Conservation (phyloP, 495 filamentous ascomycete species). For the Aspergillus saccharolyticus region DNA sequence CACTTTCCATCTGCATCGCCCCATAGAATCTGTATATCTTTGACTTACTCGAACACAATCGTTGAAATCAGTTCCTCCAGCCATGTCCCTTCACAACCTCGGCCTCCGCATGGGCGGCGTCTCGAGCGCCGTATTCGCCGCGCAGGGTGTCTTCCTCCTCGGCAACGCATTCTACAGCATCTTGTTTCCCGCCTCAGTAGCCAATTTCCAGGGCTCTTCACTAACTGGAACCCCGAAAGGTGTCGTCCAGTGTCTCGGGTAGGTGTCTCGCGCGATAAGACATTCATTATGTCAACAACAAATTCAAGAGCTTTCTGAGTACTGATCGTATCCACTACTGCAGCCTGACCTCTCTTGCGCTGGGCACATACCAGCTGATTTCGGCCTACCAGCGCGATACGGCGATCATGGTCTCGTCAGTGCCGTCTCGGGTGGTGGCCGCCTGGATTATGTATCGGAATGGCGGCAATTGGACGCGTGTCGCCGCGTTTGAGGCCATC, state of each 20-base stretch:
- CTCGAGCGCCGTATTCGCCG: constrained; percentile 15
- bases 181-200: constrained; percentile 12
- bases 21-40: too few relatives aligned
- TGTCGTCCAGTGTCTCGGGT: constrained; percentile 3
- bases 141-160: constrained; percentile 16
- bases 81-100: constrained; percentile 13
- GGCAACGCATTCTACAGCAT: constrained; percentile 19
- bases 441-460: constrained; percentile 14
- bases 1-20: too few relatives aligned
- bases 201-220: constrained; percentile 13
- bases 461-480: constrained; percentile 12
- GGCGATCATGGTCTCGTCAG: constrained; percentile 13
- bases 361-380: constrained; percentile 18
- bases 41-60: too few relatives aligned
- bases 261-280: too few relatives aligned
- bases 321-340: neutral
- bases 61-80: too few relatives aligned
- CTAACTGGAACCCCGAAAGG: constrained; percentile 10
- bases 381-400: constrained; percentile 15
- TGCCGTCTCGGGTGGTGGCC: constrained; percentile 15
- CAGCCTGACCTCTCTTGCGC: constrained; percentile 15
- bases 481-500: constrained; percentile 12
- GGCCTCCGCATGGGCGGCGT: constrained; percentile 18
- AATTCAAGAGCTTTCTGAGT: neutral
- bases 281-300: neutral